Conservation (phyloP, 148 eudicot genomes). For the Arbutus unedo region DNA sequence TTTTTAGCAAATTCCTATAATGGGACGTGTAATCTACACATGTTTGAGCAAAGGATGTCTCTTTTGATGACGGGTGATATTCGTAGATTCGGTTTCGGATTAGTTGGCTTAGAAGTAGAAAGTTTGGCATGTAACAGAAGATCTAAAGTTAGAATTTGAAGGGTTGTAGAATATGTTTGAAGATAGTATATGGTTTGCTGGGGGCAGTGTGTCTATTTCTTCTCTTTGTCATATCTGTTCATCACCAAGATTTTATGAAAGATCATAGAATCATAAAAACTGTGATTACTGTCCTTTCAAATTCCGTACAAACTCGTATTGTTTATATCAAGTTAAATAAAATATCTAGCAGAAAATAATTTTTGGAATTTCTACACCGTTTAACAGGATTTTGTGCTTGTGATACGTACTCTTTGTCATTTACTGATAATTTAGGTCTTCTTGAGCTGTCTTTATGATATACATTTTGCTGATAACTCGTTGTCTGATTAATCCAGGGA, state of each 20-base stretch:
- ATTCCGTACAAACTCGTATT: background rate
- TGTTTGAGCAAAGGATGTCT: conserved; percentile 9
- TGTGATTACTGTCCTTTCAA: background rate
- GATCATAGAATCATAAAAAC: background rate
- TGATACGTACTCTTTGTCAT: background rate
- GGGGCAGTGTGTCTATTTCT: background rate
- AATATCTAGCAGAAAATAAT: background rate
- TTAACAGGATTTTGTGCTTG: background rate
- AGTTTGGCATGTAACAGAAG: background rate
- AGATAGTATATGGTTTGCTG: background rate
- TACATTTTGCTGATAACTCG: background rate
- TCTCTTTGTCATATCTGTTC: background rate
- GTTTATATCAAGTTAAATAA: background rate
- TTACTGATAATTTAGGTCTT: background rate
- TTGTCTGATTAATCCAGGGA: too few relatives aligned
- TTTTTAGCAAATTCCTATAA: background rate
- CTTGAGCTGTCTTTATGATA: background rate
- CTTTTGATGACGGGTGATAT: background rate
- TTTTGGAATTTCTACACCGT: background rate
- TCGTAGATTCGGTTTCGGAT: background rate
- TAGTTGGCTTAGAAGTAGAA: background rate
- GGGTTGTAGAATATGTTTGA: background rate
- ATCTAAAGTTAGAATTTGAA: background rate
- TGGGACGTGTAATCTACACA: conserved; percentile 8
- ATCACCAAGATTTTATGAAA: background rate